Base-by-base conservation (phyloP, 1,139 yeast species). In the Suhomyces bolitotheri region DNA sequence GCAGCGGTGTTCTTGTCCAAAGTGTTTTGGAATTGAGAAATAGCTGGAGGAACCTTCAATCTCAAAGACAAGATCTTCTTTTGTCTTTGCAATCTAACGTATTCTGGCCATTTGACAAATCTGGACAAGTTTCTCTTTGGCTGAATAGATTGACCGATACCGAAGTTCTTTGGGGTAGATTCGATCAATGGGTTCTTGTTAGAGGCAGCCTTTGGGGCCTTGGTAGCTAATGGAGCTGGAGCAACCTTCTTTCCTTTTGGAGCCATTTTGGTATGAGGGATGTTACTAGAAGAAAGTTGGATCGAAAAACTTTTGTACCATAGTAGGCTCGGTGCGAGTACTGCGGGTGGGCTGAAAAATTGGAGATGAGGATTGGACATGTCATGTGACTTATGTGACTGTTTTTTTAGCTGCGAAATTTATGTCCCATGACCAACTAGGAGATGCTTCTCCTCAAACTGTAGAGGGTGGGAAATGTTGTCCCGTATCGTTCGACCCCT, bases 1-100 rank as follows among this genome's bases (percentile, higher is more conserved):
- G 96, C 77, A 63, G 97, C 97, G 57, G 97, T 83, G 87, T 90
- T 90, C 83, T 90, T 90, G 82, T 90, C 97, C 71, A 92, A 80
- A 60, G 92, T 83, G 72, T 83, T 76, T 64, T 87, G 87, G 82
- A 90, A 92, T 76, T 92, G 97, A 53, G 97, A 79, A 65, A 90
- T 82, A 52, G 97, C 85, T 62, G 98, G 98, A 54, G 98, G 98
- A 64, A 90, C 97, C 84, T 90, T 90, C 66, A 90, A 82, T 82
- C 98, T 89, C 71, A 89, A 70, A 58, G 84, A 77, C 69, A 90
- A 80, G 64, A 90, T 85, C 80, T 90, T 90, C 86, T 82, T 90
- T 78, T 92, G 97, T 81, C 97, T 88, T 76, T 87, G 95, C 56
- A 85, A 78, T 78, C 95, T 88, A 57, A 90, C 95, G 71, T 89